These are phyloP conservation scores for Aegle marmelos DNA, from an alignment of 345 rosid species.

Conservation along the genomic window DNA sequence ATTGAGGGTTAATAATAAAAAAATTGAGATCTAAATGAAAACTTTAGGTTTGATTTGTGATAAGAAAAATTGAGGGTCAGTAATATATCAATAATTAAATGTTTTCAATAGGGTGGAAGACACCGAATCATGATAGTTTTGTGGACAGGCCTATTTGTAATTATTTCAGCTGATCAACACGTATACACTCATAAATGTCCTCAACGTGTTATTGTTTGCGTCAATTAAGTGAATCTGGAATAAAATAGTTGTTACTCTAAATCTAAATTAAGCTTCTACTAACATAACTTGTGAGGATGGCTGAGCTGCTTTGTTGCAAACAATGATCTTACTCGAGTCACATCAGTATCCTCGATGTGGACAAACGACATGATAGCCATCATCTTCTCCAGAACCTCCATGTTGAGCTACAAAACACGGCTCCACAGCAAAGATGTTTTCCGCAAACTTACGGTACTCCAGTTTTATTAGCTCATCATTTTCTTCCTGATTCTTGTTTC, in stretches of 20 bases:
- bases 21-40: too few species aligned
- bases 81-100: too few species aligned
- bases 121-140: too few species aligned
- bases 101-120: too few species aligned
- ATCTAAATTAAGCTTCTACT: neutral
- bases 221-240: slow-evolving; percentile 37
- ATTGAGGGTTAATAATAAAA: too few species aligned
- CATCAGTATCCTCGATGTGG: slow-evolving; percentile 38
- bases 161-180: too few species aligned
- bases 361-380: slow-evolving; percentile 55
- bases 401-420: slow-evolving; percentile 43
- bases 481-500: slow-evolving; percentile 4
- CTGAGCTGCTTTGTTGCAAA: neutral
- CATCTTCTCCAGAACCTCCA: slow-evolving; percentile 40
- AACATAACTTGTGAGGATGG: too few species aligned
- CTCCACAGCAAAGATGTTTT: slow-evolving; percentile 37
- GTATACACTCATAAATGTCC: too few species aligned
- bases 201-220: slow-evolving; percentile 5
- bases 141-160: too few species aligned
- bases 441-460: slow-evolving; percentile 41
- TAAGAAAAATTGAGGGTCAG: too few species aligned
- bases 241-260: neutral
- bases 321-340: slow-evolving; percentile 30
- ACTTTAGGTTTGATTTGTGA: too few species aligned
- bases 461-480: slow-evolving; percentile 20